Percentiles rank a stretch among this genome's conserved stretches.
Conservation (phyloP, 2,329 filamentous ascomycete species). For the Beauveria varroae region DNA sequence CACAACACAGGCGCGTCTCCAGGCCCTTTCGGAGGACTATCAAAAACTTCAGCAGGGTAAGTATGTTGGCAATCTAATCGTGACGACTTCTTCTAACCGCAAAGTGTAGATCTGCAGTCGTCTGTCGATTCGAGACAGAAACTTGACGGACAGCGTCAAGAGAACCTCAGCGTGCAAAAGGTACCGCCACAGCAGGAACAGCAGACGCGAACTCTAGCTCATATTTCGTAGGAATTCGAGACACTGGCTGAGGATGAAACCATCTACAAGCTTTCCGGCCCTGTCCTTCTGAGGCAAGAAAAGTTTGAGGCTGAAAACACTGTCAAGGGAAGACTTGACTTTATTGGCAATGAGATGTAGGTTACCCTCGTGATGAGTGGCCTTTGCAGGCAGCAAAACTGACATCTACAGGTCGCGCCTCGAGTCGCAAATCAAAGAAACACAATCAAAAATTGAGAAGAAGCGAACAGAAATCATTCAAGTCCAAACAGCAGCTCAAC, state of each 20-base stretch:
- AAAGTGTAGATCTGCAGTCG: slow-evolving; percentile 64
- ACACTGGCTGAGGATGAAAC: slow-evolving; percentile 71
- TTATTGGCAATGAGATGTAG: slow-evolving; percentile 90
- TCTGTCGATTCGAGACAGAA: slow-evolving; percentile 76
- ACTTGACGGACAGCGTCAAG: slow-evolving; percentile 87
- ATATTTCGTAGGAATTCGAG: slow-evolving; percentile 62
- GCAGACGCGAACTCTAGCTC: slow-evolving; percentile 10
- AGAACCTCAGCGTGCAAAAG: slow-evolving; percentile 82
- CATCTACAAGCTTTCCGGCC: slow-evolving; percentile 94
- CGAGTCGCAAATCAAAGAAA: slow-evolving; percentile 47
- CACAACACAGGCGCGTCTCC: slow-evolving; percentile 68
- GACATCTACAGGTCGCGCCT: slow-evolving; percentile 26
- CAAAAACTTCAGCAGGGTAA: slow-evolving; percentile 77
- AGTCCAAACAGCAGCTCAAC: slow-evolving; percentile 39
- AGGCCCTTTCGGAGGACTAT: slow-evolving; percentile 79
- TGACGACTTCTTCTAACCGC: neutral
- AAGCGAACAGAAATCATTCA: slow-evolving; percentile 55
- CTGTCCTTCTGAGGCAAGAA: slow-evolving; percentile 90
- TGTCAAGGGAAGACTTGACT: slow-evolving; percentile 84
- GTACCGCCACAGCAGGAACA: slow-evolving; percentile 31
- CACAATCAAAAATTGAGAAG: slow-evolving; percentile 48
- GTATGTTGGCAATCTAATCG: slow-evolving; percentile 10
- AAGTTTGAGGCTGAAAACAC: slow-evolving; percentile 83
- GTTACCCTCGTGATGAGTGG: slow-evolving; percentile 21
- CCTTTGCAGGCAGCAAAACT: neutral